These are phyloP conservation scores for Pyricularia sp. DNA, from an alignment of 2,329 filamentous ascomycete genomes.

Conservation along the genomic window DNA sequence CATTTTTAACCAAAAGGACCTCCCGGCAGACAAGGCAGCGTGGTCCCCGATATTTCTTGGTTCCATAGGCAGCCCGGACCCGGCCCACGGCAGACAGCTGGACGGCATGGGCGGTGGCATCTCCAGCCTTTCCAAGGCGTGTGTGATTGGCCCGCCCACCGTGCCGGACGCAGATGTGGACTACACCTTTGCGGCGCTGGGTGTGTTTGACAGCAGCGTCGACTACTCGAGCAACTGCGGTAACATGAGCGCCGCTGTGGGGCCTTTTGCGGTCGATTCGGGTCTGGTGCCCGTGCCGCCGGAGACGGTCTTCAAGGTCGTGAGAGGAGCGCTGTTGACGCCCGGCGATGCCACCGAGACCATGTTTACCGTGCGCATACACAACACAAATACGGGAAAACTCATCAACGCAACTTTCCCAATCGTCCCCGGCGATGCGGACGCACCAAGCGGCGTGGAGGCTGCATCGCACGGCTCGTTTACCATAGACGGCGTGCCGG, in stretches of 20 bases:
- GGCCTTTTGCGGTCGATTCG: constrained; percentile 53
- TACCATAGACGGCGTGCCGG: constrained; percentile 30
- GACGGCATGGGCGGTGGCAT: constrained; percentile 63
- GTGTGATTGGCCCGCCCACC: constrained; percentile 47
- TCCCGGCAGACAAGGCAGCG: constrained; percentile 32
- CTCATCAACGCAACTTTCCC: constrained; percentile 27
- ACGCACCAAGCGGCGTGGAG: constrained; percentile 25
- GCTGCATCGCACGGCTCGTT: constrained; percentile 22
- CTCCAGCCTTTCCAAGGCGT: constrained; percentile 62
- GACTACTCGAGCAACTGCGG: constrained; percentile 66
- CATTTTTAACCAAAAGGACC: constrained; percentile 43
- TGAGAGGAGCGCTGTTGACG: not conserved
- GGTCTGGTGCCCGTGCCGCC: constrained; percentile 22
- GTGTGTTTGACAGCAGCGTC: constrained; percentile 49
- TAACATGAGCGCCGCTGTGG: constrained; percentile 62
- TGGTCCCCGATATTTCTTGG: constrained; percentile 48
- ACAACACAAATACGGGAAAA: constrained; percentile 65
- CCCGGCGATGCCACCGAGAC: not conserved
- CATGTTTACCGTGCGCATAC: constrained; percentile 41
- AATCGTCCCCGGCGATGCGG: constrained; percentile 14
- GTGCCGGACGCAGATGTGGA: constrained; percentile 48
- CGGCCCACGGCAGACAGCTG: constrained; percentile 48
- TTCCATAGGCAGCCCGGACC: constrained; percentile 54
- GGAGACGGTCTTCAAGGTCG: not conserved
- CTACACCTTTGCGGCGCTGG: constrained; percentile 64